Evolutionary conservation across 768 basidiomycete genomes (phyloP), one percentile per base, ranked within the genome.

Genomic region (Boletus rubroflammeus): DNA sequence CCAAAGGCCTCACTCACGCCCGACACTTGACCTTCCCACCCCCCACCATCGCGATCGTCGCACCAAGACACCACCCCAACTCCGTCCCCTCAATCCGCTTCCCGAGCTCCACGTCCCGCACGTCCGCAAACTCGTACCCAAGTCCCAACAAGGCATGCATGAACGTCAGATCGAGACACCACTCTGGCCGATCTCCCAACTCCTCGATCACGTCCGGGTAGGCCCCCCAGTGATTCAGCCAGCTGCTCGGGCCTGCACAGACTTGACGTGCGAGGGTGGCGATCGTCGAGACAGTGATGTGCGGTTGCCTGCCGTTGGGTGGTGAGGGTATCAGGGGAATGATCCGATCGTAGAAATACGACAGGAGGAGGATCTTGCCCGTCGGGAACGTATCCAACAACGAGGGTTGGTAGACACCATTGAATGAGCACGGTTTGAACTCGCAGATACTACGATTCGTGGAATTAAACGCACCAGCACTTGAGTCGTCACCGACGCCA

Each of bases 261-360:
- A 97, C 86, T 47, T 78, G 77, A 44, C 74, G 65, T 0, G 94
- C 93, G 35, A 90, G 77, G 1, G 72, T 62, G 4, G 81, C 79
- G 64, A 95, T 73, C n/a, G 78, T 78, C 38, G 80, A 74, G 11
- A 93, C 73, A 1, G 76, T 77, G 41, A 85, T 56, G 21, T 47
- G 57, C 28, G 62, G 45, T 62, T 72, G 55, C 51, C 47, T 7
- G 23, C 66, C 72, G 17, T n/a, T 38, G 28, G 40, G 57, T n/a
- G 29, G 59, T 31, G 47, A 54, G 47, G 72, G 72, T 46, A 93
- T 74, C 55, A 99, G 81, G 0, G 94, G 96, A 26, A 78, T 73
- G 54, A 96, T 78, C 35, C 97, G 90, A 76, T 98, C 97, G 75
- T 93, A 97, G 75, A 98, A 99, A 79, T 98, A 99, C 23, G 94